Percentiles rank a stretch among this genome's conserved stretches.
Conservation (phyloP, 768 basidiomycete species). For the Phlebiopsis gigantea region DNA sequence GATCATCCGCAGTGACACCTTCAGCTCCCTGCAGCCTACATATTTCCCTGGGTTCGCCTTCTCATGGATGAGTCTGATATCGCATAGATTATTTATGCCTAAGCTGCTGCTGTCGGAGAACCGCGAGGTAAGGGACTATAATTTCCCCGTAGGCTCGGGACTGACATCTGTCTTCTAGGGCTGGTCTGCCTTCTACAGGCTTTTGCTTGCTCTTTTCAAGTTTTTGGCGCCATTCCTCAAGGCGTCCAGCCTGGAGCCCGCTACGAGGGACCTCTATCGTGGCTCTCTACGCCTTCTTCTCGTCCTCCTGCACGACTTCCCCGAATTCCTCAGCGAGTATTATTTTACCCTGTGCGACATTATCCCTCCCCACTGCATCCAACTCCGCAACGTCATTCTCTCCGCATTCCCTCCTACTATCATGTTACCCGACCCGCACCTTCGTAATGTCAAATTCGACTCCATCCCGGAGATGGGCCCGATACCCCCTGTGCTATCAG, state of each 20-base stretch:
- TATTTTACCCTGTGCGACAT: constrained; percentile 94
- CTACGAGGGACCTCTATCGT: constrained; percentile 84
- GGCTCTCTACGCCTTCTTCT: constrained; percentile 87
- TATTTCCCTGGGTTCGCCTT: constrained; percentile 98
- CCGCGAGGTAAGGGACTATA: constrained; percentile 56
- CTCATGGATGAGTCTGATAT: constrained; percentile 95
- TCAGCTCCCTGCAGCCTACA: constrained; percentile 92
- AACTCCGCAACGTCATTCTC: constrained; percentile 93
- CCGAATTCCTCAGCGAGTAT: constrained; percentile 95
- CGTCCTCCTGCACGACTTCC: constrained; percentile 97
- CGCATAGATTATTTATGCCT: constrained; percentile 96
- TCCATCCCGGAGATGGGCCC: constrained; percentile 85
- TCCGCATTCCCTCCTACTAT: constrained; percentile 87
- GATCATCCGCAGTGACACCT: constrained; percentile 63
- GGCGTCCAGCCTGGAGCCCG: constrained; percentile 70
- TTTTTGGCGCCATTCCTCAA: constrained; percentile 91
- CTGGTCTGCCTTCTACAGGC: constrained; percentile 95
- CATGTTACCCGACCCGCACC: constrained; percentile 80
- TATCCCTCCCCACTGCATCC: constrained; percentile 89
- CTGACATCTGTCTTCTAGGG: constrained; percentile 41
- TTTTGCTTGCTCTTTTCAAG: constrained; percentile 89
- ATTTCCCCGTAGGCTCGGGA: neutral
- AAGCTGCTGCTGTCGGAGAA: constrained; percentile 84
- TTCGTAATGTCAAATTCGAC: constrained; percentile 70
- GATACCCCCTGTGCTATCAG: constrained; percentile 86